Evolutionary conservation across 805 yeast species (phyloP).

Genomic region (Yueomyces sp.): DNA sequence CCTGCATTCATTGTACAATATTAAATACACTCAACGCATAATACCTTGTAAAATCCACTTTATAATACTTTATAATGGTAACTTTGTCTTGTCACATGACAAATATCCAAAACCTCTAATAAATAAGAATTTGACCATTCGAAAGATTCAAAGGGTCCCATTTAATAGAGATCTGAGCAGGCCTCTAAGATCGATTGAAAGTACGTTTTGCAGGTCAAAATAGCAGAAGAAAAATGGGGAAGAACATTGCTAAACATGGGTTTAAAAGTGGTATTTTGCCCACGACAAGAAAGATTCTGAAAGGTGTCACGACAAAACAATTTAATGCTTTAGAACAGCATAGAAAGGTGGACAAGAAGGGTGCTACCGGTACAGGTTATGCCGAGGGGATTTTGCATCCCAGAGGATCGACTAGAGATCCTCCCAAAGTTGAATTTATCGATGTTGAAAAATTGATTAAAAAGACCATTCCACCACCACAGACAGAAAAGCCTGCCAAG

Average conservation of each 20-base stretch:
- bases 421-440: slow-evolving; percentile 37
- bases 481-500: neutral
- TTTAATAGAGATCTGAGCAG: too few relatives aligned
- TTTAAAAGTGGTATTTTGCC: slow-evolving; percentile 77
- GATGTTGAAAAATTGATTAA: slow-evolving; percentile 49
- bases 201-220: too few relatives aligned
- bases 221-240: slow-evolving; percentile 26
- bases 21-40: too few relatives aligned
- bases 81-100: too few relatives aligned
- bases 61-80: too few relatives aligned
- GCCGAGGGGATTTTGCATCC: slow-evolving; percentile 64
- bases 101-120: too few relatives aligned
- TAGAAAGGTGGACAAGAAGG: slow-evolving; percentile 32
- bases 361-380: slow-evolving; percentile 38
- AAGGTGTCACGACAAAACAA: slow-evolving; percentile 45
- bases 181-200: too few relatives aligned
- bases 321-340: slow-evolving; percentile 26
- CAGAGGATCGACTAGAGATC: slow-evolving; percentile 43
- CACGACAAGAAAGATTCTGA: slow-evolving; percentile 59
- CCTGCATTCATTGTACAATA: too few relatives aligned
- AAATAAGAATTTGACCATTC: too few relatives aligned
- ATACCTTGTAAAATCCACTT: too few relatives aligned
- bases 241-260: slow-evolving; percentile 33
- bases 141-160: too few relatives aligned
- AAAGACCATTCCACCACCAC: slow-evolving; percentile 37